Conservation (phyloP, 1,139 yeast species). For the Blastobotrys aristatus region DNA sequence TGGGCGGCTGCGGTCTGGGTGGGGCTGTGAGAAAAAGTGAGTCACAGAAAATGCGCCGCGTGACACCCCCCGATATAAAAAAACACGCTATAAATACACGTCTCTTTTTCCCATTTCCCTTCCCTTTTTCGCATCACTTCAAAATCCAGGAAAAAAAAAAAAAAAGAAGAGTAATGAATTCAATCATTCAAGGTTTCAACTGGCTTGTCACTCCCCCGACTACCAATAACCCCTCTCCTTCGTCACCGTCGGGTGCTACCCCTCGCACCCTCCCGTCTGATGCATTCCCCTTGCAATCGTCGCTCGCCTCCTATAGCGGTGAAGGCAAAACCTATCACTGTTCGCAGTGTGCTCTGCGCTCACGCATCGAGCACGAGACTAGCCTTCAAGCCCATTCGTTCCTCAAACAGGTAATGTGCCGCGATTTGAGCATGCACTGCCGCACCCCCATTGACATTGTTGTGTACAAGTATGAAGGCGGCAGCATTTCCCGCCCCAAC, state of each 20-base stretch:
- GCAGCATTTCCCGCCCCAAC: slow-evolving; percentile 1
- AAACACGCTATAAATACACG: no score
- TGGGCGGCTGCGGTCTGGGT: no score
- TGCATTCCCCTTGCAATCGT: background rate
- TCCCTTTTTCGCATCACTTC: background rate
- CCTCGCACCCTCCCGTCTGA: background rate
- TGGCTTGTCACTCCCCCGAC: slow-evolving; percentile 9
- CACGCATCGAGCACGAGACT: slow-evolving; percentile 7
- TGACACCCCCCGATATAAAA: no score
- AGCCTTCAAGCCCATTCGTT: slow-evolving; percentile 1
- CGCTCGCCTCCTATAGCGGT: background rate
- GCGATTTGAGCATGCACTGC: slow-evolving; percentile 1
- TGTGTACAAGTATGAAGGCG: slow-evolving; percentile 6
- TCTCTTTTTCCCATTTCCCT: background rate
- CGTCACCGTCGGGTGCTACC: background rate
- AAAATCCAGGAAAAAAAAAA: background rate
- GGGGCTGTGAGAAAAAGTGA: no score
- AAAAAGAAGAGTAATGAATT: slow-evolving; percentile 4
- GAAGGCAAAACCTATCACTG: background rate
- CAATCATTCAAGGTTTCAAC: slow-evolving; percentile 6
- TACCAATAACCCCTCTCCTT: background rate
- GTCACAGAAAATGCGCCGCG: no score
- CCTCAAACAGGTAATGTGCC: background rate
- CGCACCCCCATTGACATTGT: slow-evolving; percentile 2
- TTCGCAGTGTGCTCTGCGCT: slow-evolving; percentile 4